phyloP scores from a whole-genome alignment of 2,329 filamentous ascomycete species.

The Ceratocystis cubensis region DNA sequence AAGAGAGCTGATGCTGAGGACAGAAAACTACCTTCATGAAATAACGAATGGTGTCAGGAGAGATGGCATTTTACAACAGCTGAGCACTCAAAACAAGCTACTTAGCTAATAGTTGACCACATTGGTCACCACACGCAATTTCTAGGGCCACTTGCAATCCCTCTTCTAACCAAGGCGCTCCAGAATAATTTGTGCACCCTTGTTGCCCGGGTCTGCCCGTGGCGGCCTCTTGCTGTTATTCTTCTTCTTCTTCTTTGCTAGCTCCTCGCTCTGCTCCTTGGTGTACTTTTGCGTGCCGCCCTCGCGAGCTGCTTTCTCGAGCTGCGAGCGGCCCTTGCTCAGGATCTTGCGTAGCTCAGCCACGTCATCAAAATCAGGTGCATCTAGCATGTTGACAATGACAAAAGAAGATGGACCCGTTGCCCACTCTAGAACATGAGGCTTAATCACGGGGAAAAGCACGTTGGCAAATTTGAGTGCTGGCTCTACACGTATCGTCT shows the following conservation, averaged over 20 bases:
- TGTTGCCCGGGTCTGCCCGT: constrained; percentile 38
- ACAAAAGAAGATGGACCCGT: constrained; percentile 78
- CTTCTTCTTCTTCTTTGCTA: constrained; percentile 35
- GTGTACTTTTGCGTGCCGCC: constrained; percentile 42
- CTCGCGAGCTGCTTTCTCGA: constrained; percentile 54
- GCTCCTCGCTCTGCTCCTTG: constrained; percentile 38
- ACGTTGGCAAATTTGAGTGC: constrained; percentile 67
- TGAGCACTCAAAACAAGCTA: too few relatives aligned
- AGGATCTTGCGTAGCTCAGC: constrained; percentile 56
- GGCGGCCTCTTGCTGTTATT: constrained; percentile 30
- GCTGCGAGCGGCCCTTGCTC: constrained; percentile 57
- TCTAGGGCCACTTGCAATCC: not conserved
- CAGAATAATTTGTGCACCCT: constrained; percentile 48
- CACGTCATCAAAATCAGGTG: constrained; percentile 53
- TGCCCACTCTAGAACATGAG: constrained; percentile 68
- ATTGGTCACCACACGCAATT: not conserved
- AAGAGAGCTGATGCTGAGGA: not conserved
- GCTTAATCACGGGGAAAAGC: constrained; percentile 70
- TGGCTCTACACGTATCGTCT: constrained; percentile 58
- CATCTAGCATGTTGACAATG: constrained; percentile 67
- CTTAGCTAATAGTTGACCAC: too few relatives aligned
- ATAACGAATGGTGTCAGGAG: too few relatives aligned
- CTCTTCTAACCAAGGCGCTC: constrained; percentile 36
- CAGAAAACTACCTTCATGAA: too few relatives aligned
- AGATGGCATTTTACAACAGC: too few relatives aligned